Base-by-base conservation (phyloP, 169 alveolate genomes). In the Eimeria tenella region DNA sequence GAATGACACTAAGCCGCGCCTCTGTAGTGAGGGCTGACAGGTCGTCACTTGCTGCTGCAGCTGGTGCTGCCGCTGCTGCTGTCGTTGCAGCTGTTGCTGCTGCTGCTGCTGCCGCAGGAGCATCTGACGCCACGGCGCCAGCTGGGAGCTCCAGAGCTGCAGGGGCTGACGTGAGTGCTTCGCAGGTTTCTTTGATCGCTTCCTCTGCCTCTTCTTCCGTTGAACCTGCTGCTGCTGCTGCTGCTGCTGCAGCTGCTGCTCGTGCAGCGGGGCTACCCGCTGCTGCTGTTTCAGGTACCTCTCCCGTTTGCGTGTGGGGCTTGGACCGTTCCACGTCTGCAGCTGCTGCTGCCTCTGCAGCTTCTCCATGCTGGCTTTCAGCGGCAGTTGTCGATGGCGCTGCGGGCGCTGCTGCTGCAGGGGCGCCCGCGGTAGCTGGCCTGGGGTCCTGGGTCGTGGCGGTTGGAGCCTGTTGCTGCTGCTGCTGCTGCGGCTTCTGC, bases 51-150 rank as follows among this genome's bases (percentile, higher is more conserved):
- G 75, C 74, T 82, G 50, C 74, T 58, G 74, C 90, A 21, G 71
- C 74, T 21, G 71, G 74, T 56, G 53, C 90, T 56, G 90, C 90
- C 53, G 90, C 73, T 21, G 55, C 74, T 21, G 74, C 23, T 11
- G 58, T 4, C 7, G 21, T 23, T 15, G 42, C 88, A 8, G 68
- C 88, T 6, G 50, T 13, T 5, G 88, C n/a, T 9, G 68, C 63
- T 52, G 53, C 21, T 6, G 23, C 65, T 81, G 89, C 21, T 49
- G 89, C 42, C 7, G 21, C 19, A 13, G 86, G 53, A n/a, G 11
- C 21, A 31, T 31, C 42, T 31, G 42, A 31, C 42, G 42, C 42
- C 42, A 31, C 42, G 68, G 68, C 31, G 31, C 31, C 49, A 8
- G 49, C 31, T 10, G 21, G 77, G 1, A 68, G 31, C 49, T 49